Evolutionary conservation across 2,329 filamentous ascomycete genomes (phyloP).

Genomic region (Arthrobotrys conoides): DNA sequence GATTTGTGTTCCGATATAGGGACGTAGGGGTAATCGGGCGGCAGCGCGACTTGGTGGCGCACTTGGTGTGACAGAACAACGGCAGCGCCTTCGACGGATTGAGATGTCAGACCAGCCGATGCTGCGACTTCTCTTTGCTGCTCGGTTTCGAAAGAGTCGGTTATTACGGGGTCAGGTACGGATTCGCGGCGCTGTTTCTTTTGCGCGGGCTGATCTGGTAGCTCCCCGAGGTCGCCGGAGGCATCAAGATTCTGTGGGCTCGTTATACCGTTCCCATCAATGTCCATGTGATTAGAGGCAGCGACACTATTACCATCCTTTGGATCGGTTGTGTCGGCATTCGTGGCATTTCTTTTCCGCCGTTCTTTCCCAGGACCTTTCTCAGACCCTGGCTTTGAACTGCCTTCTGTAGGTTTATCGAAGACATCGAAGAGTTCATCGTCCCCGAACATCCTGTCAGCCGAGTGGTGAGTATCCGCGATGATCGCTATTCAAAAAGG

Average conservation of each 20-base stretch:
- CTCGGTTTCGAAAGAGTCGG: constrained; percentile 94
- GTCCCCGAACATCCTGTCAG: constrained; percentile 62
- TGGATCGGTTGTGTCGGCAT: constrained; percentile 64
- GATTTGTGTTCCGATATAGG: constrained; percentile 95
- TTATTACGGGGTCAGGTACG: constrained; percentile 84
- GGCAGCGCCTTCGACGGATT: constrained; percentile 75
- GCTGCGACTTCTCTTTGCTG: constrained; percentile 90
- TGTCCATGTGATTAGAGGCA: constrained; percentile 63
- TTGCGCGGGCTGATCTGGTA: constrained; percentile 66
- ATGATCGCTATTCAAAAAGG: background rate
- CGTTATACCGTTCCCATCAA: constrained; percentile 67
- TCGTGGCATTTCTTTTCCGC: constrained; percentile 77
- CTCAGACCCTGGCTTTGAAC: constrained; percentile 65
- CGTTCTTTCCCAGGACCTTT: constrained; percentile 73
- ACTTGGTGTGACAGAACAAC: constrained; percentile 96
- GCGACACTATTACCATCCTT: constrained; percentile 48
- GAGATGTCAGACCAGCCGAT: constrained; percentile 77
- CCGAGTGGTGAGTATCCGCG: constrained; percentile 15
- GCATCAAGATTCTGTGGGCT: constrained; percentile 64
- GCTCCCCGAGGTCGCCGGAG: constrained; percentile 66
- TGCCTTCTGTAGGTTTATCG: constrained; percentile 73
- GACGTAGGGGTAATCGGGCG: constrained; percentile 92
- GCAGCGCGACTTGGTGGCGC: constrained; percentile 95
- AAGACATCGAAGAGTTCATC: constrained; percentile 88
- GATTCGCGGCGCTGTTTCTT: constrained; percentile 71